Evolutionary conservation across 1,139 yeast species (phyloP), one percentile per base, ranked within the genome.

Genomic region (Saccharomyces hybrid): DNA sequence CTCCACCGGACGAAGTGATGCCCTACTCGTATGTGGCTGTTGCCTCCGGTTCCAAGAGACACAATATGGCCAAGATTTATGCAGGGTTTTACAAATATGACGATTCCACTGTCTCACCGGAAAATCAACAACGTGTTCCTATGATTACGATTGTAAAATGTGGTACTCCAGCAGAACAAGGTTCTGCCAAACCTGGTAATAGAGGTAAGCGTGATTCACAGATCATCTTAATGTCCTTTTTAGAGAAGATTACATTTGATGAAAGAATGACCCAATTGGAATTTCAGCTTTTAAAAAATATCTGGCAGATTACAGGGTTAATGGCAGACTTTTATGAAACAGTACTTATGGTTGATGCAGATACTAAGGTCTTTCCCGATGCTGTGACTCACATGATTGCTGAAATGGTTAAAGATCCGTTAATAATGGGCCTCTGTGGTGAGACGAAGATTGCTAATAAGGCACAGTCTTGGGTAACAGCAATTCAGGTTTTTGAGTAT

Each of bases 151-250:
- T 93, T 64, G 96, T 89, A 49, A 93, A 93, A 71, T 89, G 97
- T 72, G 99, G 99, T 59, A 87, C 97, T 0, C 90, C 93, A 4
- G 86, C 81, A 41, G 99, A 93, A 70, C 84, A 82, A 19, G 70
- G 68, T 19, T 74, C 84, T 5, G 78, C 95, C n/a, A 93, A 93
- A 67, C 97, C 98, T 11, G 99, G 99, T 65, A 93, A 93, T 71
- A 84, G 99, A 76, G 99, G 99, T 73, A 93, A 93, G 71, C 88
- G 99, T 74, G 99, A 93, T 72, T 89, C 97, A 26, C 99, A 93
- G 72, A 85, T 93, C 59, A 86, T 93, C 59, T 76, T 93, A 65
- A 93, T 93, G 99, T 83, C 93, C 0, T 91, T 91, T 72, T 77
- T 93, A 65, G 97, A 91, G 73, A 86, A 84, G 64, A 83, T 91